These are phyloP conservation scores for Withania somnifera DNA, from an alignment of 305 asterid species.

Conservation along the genomic window DNA sequence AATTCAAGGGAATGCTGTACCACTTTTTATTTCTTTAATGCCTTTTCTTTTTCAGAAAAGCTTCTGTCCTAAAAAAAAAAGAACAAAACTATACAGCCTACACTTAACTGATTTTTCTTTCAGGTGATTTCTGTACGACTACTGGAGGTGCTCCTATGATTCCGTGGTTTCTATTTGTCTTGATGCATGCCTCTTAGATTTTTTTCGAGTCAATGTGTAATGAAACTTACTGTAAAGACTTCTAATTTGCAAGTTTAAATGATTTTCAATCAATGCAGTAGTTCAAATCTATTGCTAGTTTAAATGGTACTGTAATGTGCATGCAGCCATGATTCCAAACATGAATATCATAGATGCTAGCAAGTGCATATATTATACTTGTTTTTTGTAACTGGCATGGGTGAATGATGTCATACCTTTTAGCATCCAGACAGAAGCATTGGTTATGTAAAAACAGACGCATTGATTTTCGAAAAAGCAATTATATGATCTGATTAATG, in stretches of 20 bases:
- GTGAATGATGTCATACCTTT: background rate
- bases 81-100: background rate
- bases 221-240: background rate
- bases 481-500: background rate
- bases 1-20: background rate
- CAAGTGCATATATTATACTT: background rate
- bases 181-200: background rate
- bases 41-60: background rate
- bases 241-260: background rate
- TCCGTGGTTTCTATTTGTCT: background rate
- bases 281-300: background rate
- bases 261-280: background rate
- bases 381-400: background rate
- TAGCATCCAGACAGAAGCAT: background rate
- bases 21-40: background rate
- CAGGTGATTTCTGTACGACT: background rate
- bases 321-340: background rate
- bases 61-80: background rate
- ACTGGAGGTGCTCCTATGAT: background rate
- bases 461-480: background rate
- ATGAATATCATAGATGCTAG: background rate
- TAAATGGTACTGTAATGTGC: background rate
- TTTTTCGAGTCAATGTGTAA: background rate
- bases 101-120: background rate
- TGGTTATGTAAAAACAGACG: background rate